Conservation (phyloP, 2,329 filamentous ascomycete species). For the Trichoderma brevicompactum region DNA sequence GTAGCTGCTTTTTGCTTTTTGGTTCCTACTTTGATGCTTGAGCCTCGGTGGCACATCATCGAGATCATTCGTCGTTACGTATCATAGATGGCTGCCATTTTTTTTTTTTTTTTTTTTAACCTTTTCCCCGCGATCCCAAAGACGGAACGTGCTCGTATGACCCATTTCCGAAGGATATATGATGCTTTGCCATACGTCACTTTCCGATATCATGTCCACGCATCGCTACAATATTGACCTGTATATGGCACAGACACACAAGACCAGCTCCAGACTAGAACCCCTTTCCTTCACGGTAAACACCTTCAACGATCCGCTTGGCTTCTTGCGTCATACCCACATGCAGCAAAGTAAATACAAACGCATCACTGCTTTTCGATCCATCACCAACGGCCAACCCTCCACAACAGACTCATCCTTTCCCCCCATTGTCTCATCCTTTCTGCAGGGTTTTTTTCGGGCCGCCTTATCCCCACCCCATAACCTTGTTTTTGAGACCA, state of each 20-base stretch:
- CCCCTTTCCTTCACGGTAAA: neutral
- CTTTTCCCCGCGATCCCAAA: neutral
- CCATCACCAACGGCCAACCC: too few species aligned
- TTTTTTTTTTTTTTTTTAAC: neutral
- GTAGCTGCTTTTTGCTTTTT: neutral
- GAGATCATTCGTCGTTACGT: neutral
- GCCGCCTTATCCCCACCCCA: too few species aligned
- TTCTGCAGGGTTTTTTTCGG: too few species aligned
- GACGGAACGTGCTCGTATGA: neutral
- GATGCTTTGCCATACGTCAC: slow-evolving; percentile 16
- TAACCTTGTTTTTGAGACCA: too few species aligned
- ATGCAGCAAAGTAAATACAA: neutral
- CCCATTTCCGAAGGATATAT: too few species aligned
- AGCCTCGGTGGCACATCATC: slow-evolving; percentile 3
- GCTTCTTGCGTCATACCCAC: neutral
- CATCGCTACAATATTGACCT: too few species aligned
- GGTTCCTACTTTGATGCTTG: neutral
- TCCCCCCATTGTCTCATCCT: neutral
- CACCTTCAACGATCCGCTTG: neutral
- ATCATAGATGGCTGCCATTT: neutral
- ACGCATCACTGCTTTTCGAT: neutral
- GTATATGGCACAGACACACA: too few species aligned
- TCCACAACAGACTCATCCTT: neutral
- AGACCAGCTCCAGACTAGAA: neutral
- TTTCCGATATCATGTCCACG: neutral